Base-by-base conservation (phyloP, 768 basidiomycete genomes). In the Rhizopogon salebrosus region DNA sequence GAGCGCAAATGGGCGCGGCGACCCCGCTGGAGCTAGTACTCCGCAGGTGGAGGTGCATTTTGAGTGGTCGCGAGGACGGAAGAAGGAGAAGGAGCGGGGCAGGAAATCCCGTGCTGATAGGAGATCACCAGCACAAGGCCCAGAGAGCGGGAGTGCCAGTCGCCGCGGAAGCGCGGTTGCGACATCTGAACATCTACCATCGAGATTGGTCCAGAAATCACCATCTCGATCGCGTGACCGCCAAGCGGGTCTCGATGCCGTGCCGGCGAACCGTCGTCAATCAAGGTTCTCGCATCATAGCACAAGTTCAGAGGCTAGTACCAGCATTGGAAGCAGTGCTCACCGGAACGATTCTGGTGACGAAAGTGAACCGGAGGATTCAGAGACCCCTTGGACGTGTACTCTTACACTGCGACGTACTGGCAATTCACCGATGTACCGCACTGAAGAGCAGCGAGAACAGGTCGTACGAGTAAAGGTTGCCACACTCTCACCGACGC, bases 381-480 rank as follows among this genome's bases (percentile, higher is more conserved):
- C 90, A 40, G 95, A 98, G 69, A 94, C 92, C 22, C 93, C 95
- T 0, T 98, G 94, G 94, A 84, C 86, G 41, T 98, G 95, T 63
- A 83, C 82, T n/a, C 75, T 93, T 57, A 81, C 84, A 54, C 73
- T 87, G 31, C 79, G 84, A 20, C 72, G 80, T 22, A 63, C 75
- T 29, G 68, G 59, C 9, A 51, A 60, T 41, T 7, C 39, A 18
- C 52, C 53, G 41, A 37, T 57, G 46, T 46, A 51, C 34, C 51
- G 27, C 18, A 27, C 50, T 48, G 31, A 48, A 45, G 24, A 51
- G 59, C 49, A 23, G 18, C 56, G 41, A 54, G 57, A 53, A 51
- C 56, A 46, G 51, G 55, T 34, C 29, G 41, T 74, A 8, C 66
- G 69, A 20, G 59, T 92, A 34, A 87, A 90, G 63, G 83, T 95